Evolutionary conservation across 139 green algal species (phyloP), one percentile per base, ranked within the genome.

Genomic region (Astrephomene gubernaculifera): DNA sequence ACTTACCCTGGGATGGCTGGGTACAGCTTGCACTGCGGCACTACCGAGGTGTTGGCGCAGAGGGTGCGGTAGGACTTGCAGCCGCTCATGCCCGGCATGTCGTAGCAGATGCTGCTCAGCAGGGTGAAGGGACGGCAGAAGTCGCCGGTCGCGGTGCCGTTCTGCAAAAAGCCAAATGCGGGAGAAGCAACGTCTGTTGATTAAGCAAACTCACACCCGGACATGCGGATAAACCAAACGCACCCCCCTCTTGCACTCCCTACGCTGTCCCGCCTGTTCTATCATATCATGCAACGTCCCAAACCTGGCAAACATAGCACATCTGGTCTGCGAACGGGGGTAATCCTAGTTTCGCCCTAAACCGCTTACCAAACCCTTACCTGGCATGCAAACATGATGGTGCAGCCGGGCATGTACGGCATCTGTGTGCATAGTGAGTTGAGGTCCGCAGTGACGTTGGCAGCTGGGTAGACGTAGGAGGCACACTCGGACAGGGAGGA

Each of bases 341-440:
- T n/a, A n/a, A n/a, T n/a, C n/a, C n/a, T n/a, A n/a, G n/a, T n/a
- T n/a, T n/a, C n/a, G n/a, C n/a, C n/a, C n/a, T n/a, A n/a, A n/a
- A n/a, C n/a, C n/a, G n/a, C n/a, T n/a, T n/a, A n/a, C n/a, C n/a
- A n/a, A n/a, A 12, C 33, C 12, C 68, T 21, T 25, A 78, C 82
- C 71, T 60, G 31, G 60, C 82, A 87, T 24, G 82, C 82, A 17
- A 12, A 8, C 10, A 22, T 31, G 24, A 87, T 53, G 17, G 57
- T 87, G 61, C 82, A 87, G n/a, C 82, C 82, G 9, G 71, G 69
- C 82, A 87, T 87, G 71, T 87, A 71, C 41, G 82, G 82, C 82
- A 87, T 87, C n/a, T 60, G 2, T 0, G 57, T 57, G 45, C 82
- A 87, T 43, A 87, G 43, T 22, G 12, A 33, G 1, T 4, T 36